phyloP scores from a whole-genome alignment of 169 alveolate genomes.

The Miamiensis avidus region DNA sequence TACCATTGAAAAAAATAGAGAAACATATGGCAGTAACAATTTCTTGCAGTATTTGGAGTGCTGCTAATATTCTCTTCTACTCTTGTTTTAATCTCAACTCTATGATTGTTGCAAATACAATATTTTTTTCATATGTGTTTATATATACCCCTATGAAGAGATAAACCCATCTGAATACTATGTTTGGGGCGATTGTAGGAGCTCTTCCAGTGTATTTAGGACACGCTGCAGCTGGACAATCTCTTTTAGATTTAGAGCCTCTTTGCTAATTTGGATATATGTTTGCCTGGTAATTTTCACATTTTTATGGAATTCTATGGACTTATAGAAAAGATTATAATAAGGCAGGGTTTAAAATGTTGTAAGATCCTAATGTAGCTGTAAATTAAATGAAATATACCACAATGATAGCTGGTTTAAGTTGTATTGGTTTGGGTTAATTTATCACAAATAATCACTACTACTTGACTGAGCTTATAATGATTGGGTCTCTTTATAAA shows the following conservation, averaged over 20 bases:
- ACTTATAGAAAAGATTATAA: slow-evolving; percentile 7
- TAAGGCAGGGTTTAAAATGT: slow-evolving; percentile 24
- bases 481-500: neutral
- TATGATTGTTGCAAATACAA: slow-evolving; percentile 7
- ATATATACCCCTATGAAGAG: slow-evolving; percentile 23
- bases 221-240: slow-evolving; percentile 14
- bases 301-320: slow-evolving; percentile 30
- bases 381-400: neutral
- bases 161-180: neutral
- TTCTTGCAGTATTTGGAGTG: neutral
- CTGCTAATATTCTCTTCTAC: slow-evolving; percentile 14
- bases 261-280: slow-evolving; percentile 4
- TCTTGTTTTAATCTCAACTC: neutral
- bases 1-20: neutral
- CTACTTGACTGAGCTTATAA: neutral
- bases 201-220: slow-evolving; percentile 13
- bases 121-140: slow-evolving; percentile 9
- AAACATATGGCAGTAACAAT: neutral
- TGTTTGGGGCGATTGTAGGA: slow-evolving; percentile 21
- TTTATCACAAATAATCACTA: too few relatives aligned
- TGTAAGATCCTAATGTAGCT: neutral
- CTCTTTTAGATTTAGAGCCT: slow-evolving; percentile 2
- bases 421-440: neutral
- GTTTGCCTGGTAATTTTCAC: slow-evolving; percentile 19
- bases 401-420: neutral